Conservation (phyloP, 768 basidiomycete species). For the Daedaleopsis nitida region DNA sequence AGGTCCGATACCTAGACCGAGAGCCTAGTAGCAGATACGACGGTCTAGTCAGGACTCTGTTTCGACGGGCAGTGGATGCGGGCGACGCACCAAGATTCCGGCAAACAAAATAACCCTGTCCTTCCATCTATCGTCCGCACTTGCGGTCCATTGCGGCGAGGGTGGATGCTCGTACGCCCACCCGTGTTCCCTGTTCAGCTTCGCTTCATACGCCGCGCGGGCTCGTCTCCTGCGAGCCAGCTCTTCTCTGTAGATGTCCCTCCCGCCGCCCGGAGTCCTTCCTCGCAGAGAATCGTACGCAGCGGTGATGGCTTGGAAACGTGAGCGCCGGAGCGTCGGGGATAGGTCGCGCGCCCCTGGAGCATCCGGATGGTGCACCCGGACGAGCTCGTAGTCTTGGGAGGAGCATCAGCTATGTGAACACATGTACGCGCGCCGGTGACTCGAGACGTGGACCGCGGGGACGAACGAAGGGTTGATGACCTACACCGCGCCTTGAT, state of each 20-base stretch:
- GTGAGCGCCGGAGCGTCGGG: constrained; percentile 50
- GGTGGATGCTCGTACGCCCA: constrained; percentile 17
- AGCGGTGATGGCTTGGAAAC: constrained; percentile 64
- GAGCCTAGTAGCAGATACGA: constrained; percentile 37
- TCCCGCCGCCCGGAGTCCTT: constrained; percentile 25
- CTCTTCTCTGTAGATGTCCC: constrained; percentile 50
- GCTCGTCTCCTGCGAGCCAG: constrained; percentile 48
- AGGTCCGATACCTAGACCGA: constrained; percentile 49
- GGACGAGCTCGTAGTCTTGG: constrained; percentile 76
- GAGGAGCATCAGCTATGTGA: neutral
- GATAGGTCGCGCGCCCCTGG: constrained; percentile 43
- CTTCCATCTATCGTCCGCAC: constrained; percentile 49
- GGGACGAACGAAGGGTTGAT: neutral
- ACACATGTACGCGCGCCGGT: neutral
- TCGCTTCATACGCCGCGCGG: constrained; percentile 27
- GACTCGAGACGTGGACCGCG: neutral
- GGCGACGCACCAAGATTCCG: constrained; percentile 47
- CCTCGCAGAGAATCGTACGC: constrained; percentile 64
- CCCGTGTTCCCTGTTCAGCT: constrained; percentile 33
- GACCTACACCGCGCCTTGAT: constrained; percentile 70
- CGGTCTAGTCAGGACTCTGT: too few relatives aligned
- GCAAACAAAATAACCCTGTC: constrained; percentile 51
- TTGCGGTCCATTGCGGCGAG: constrained; percentile 31
- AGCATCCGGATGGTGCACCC: constrained; percentile 72
- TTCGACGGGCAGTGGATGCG: too few relatives aligned